Percentiles rank a stretch among this genome's conserved stretches.
These are phyloP conservation scores for Neocucurbitaria cava DNA, from an alignment of 2,329 filamentous ascomycete genomes.

Conservation along the genomic window DNA sequence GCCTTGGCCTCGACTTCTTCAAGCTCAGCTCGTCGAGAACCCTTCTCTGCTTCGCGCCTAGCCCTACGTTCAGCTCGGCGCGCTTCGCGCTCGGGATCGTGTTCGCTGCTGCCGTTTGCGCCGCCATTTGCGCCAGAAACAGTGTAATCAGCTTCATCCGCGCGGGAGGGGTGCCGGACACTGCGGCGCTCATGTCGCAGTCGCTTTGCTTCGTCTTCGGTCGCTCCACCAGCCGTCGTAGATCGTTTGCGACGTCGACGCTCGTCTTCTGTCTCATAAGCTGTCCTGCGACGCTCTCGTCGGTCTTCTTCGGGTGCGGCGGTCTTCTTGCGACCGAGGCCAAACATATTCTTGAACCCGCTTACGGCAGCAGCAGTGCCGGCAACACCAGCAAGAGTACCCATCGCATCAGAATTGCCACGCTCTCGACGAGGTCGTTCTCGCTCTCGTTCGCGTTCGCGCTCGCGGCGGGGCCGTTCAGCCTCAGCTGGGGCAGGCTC, in stretches of 20 bases:
- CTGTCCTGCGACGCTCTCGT: slow-evolving; percentile 40
- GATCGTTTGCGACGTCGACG: slow-evolving; percentile 48
- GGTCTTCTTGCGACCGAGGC: slow-evolving; percentile 47
- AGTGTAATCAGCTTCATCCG: slow-evolving; percentile 36
- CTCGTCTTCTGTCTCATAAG: slow-evolving; percentile 48
- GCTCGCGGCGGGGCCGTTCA: slow-evolving; percentile 51
- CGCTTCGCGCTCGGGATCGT: slow-evolving; percentile 48
- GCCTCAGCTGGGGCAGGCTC: slow-evolving; percentile 55
- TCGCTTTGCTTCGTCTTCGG: slow-evolving; percentile 48
- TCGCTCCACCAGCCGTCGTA: slow-evolving; percentile 40
- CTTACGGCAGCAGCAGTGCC: slow-evolving; percentile 53
- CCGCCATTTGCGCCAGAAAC: slow-evolving; percentile 33
- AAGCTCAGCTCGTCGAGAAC: slow-evolving; percentile 37
- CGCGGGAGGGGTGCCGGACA: slow-evolving; percentile 35
- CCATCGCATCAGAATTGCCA: slow-evolving; percentile 69
- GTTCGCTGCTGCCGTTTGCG: slow-evolving; percentile 38
- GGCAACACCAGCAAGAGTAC: slow-evolving; percentile 47
- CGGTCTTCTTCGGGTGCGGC: slow-evolving; percentile 37
- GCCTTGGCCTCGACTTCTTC: slow-evolving; percentile 47
- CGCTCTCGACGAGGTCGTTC: slow-evolving; percentile 51
- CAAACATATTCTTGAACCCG: slow-evolving; percentile 63
- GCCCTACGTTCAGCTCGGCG: slow-evolving; percentile 45
- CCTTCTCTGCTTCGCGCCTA: slow-evolving; percentile 46
- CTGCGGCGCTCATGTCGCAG: slow-evolving; percentile 46
- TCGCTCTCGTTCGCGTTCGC: slow-evolving; percentile 38